A percentile compares a stretch with the other conserved stretches of the same genome.
phyloP scores from a whole-genome alignment of 352 stramenopile species.

The Globisporangium echinulatum region DNA sequence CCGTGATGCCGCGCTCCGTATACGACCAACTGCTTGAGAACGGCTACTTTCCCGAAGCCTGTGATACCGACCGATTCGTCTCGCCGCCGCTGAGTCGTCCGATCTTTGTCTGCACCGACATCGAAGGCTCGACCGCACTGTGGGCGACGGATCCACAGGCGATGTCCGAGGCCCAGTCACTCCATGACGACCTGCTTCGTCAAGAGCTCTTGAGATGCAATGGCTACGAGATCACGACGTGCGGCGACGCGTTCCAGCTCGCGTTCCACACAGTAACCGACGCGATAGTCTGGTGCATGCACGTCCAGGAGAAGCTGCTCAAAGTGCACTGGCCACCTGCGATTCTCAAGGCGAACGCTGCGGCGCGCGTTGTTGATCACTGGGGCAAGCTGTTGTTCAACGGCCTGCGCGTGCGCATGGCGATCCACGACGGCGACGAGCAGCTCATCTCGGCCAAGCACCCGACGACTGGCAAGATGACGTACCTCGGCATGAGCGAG shows the following conservation, averaged over 20 bases:
- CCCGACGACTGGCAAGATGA: conserved; percentile 72
- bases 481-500: conserved; percentile 62
- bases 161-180: conserved; percentile 60
- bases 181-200: conserved; percentile 69
- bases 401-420: conserved; percentile 71
- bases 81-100: conserved; percentile 42
- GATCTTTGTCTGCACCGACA: conserved; percentile 81
- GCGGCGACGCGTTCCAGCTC: conserved; percentile 46
- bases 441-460: conserved; percentile 60
- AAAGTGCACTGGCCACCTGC: conserved; percentile 44
- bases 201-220: conserved; percentile 40
- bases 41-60: conserved; percentile 44
- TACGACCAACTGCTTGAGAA: conserved; percentile 61
- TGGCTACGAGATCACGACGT: conserved; percentile 79
- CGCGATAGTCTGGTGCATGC: conserved; percentile 56
- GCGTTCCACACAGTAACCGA: conserved; percentile 66
- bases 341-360: conserved; percentile 37
- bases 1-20: conserved; percentile 49
- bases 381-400: conserved; percentile 61
- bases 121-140: conserved; percentile 68
- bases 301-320: conserved; percentile 60
- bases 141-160: conserved; percentile 40
- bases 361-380: conserved; percentile 37
- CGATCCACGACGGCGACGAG: conserved; percentile 64
- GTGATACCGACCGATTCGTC: conserved; percentile 27